These are phyloP conservation scores for Apiospora kogelbergensis DNA, from an alignment of 2,329 filamentous ascomycete species.

Conservation along the genomic window DNA sequence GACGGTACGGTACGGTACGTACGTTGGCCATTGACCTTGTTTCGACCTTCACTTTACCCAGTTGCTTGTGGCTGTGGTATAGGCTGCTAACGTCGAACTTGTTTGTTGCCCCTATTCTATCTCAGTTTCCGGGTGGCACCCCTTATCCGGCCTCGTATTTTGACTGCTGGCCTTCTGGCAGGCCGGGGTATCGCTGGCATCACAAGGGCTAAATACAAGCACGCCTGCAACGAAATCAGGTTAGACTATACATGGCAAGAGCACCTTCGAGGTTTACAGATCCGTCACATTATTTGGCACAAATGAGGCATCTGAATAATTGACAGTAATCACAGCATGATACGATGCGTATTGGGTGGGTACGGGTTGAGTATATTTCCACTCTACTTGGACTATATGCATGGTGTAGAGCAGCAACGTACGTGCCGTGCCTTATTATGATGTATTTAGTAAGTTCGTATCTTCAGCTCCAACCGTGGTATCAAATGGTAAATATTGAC, in stretches of 20 bases:
- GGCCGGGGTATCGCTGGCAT: no score
- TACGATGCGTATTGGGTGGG: background rate
- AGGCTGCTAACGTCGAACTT: background rate
- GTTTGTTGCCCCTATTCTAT: background rate
- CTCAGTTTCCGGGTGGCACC: no score
- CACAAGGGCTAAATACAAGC: no score
- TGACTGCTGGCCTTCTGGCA: no score
- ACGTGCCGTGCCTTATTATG: background rate
- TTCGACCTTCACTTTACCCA: no score
- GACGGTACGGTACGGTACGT: background rate
- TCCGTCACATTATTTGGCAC: background rate
- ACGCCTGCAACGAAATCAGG: no score
- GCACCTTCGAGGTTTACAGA: no score
- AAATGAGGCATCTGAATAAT: background rate
- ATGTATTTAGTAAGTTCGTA: background rate
- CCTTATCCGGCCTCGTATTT: no score
- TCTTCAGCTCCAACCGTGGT: background rate
- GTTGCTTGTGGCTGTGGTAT: background rate
- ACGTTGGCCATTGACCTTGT: background rate
- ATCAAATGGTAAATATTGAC: constrained; percentile 7
- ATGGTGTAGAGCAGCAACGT: background rate
- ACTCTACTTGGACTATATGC: background rate
- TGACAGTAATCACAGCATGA: no score
- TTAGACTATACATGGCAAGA: background rate
- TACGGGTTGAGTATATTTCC: background rate